phyloP scores from a whole-genome alignment of 495 filamentous ascomycete genomes.

The Saxispiralis lemnorum region DNA sequence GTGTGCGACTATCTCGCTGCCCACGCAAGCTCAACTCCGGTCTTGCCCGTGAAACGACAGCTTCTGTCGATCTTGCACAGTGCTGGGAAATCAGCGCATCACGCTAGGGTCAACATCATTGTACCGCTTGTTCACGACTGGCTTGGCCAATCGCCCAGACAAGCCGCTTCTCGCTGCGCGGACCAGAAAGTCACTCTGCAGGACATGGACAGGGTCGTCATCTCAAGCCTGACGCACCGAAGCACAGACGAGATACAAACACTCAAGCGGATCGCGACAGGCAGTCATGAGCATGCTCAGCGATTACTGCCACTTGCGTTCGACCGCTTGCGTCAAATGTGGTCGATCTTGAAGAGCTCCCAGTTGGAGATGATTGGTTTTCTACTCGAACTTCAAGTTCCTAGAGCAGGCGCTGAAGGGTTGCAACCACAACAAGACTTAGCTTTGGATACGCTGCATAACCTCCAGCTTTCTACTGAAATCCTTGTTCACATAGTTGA shows the following conservation, averaged over 20 bases:
- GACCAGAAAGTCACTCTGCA: constrained; percentile 43
- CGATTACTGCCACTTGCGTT: constrained; percentile 44
- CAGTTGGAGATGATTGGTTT: constrained; percentile 40
- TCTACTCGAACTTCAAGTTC: constrained; percentile 35
- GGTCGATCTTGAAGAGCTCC: constrained; percentile 44
- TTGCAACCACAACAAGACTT: constrained; percentile 28
- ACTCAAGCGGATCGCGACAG: constrained; percentile 30
- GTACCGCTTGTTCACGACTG: constrained; percentile 52
- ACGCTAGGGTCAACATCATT: constrained; percentile 49
- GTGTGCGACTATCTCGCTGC: constrained; percentile 57
- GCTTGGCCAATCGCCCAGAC: constrained; percentile 31
- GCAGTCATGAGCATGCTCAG: constrained; percentile 19
- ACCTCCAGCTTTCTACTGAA: constrained; percentile 47
- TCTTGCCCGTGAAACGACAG: constrained; percentile 45
- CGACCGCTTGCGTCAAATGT: constrained; percentile 46
- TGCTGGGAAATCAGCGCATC: constrained; percentile 47
- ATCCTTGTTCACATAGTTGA: constrained; percentile 53
- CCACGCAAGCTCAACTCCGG: constrained; percentile 49
- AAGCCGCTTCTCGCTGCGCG: constrained; percentile 29
- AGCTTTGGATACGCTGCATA: constrained; percentile 49
- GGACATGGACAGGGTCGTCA: constrained; percentile 40
- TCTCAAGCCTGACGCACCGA: constrained; percentile 44
- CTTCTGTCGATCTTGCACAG: constrained; percentile 55
- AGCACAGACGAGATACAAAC: constrained; percentile 48
- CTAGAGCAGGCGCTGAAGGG: constrained; percentile 19